Evolutionary conservation across 305 asterid species (phyloP), one percentile per base, ranked within the genome.

Genomic region (Ilex paraguariensis): DNA sequence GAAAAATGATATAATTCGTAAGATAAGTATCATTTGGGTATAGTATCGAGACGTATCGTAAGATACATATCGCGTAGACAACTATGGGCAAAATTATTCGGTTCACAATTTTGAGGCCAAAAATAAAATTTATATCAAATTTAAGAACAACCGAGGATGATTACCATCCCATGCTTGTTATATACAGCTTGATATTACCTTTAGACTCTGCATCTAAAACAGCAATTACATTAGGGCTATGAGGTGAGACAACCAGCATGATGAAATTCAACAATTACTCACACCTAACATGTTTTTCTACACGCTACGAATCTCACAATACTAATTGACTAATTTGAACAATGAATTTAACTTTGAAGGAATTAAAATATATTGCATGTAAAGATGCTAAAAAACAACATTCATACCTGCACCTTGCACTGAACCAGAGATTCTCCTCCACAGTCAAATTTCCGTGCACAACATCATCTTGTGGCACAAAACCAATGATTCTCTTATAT

Each of bases 381-480:
- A 61, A 30, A 67, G 21, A 8, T 7, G 36, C 8, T 17, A 5
- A 45, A 7, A 12, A 49, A 10, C 14, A 45, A 74, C 54, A 31
- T 76, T 55, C 54, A 66, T 82, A 93, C 98, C 98, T 87, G 94
- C 97, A 93, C 56, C 91, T 73, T 48, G 98, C 98, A 76, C 90
- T 92, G 79, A 92, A 92, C 97, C 96, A 87, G 21, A 91, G 79
- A 74, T 91, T 91, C 80, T 91, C 98, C 82, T 91, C 98, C 64
- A 88, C 95, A 7, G 98, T 91, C 82, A 91, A 77, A 79, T 91
- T 88, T 64, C 97, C 98, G 65, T 91, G 95, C 80, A 91, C 96
- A 44, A 91, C 82, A 84, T 91, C 98, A 78, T 91, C 98, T 71
- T 91, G 98, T 7, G 98, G 98, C 73, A 92, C 98, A 70, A 89